These are phyloP conservation scores for Cladosporium sp. DNA, from an alignment of 2,329 filamentous ascomycete genomes.

Conservation along the genomic window DNA sequence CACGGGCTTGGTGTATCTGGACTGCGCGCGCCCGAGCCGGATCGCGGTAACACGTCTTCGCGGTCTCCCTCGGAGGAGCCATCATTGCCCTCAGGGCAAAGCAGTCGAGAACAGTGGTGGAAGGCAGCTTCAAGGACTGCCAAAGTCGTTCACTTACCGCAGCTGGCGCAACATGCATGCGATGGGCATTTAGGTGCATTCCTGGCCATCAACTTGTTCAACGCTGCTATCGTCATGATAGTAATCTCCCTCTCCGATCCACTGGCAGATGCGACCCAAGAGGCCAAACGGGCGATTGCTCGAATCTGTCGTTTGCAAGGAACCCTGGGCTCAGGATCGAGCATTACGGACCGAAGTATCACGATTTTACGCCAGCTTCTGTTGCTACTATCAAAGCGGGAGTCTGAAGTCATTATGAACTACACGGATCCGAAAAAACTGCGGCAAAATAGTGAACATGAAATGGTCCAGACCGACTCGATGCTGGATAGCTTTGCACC, in stretches of 20 bases:
- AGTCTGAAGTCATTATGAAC: slow-evolving; percentile 13
- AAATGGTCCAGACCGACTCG: too few relatives aligned
- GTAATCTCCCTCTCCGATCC: slow-evolving; percentile 41
- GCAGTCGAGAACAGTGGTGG: slow-evolving; percentile 32
- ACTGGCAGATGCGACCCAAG: slow-evolving; percentile 40
- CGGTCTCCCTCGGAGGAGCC: neutral
- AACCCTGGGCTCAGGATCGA: slow-evolving; percentile 31
- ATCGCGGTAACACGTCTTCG: neutral
- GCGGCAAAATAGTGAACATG: too few relatives aligned
- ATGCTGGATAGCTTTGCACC: too few relatives aligned
- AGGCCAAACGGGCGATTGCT: slow-evolving; percentile 40
- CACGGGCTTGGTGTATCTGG: slow-evolving; percentile 11
- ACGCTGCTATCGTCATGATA: slow-evolving; percentile 42
- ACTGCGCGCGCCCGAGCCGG: neutral
- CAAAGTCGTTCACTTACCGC: slow-evolving; percentile 31
- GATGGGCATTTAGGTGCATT: slow-evolving; percentile 44
- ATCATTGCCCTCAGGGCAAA: neutral
- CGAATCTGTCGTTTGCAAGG: slow-evolving; percentile 41
- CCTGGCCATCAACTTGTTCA: slow-evolving; percentile 44
- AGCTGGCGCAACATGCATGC: slow-evolving; percentile 36
- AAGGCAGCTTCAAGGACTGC: slow-evolving; percentile 40
- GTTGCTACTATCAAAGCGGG: slow-evolving; percentile 8
- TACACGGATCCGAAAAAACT: neutral
- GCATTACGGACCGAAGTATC: slow-evolving; percentile 35
- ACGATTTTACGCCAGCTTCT: slow-evolving; percentile 23